Base-by-base conservation (phyloP, 23 red algal genomes). In the Pyropia haitanensis region DNA sequence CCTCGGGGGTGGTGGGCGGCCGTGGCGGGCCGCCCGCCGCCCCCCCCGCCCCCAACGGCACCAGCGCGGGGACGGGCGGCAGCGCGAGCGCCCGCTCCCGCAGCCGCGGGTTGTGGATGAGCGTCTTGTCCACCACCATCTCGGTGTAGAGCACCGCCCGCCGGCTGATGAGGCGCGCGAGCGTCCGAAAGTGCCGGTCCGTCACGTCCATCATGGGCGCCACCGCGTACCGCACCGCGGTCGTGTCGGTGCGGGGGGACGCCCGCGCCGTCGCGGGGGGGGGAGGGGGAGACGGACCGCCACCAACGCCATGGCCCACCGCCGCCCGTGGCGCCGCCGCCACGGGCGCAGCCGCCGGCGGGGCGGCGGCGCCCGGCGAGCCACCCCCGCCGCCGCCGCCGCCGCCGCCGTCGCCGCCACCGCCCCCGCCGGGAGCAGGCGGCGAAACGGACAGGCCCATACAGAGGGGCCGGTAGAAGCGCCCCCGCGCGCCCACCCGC, bases 181-280 rank as follows among this genome's bases (percentile, higher is more conserved):
- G 61, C 25, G 70, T 74, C 48, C 87, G 77, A 64, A 90, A 98
- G 64, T 90, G 83, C 24, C 67, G 80, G 72, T 98, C 86, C 32
- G 94, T 98, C 27, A 98, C 94, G 51, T 98, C 86, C 85, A 98
- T 90, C 94, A 98, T 98, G 61, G 94, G 94, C 48, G 94, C 94
- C 26, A 98, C 76, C 1, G 94, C 55, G 75, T 88, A 89, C 18
- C 48, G 58, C 26, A 46, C 39, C 39, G 39, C 39, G 5, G 39
- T 46, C 4, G 39, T 46, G 25, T 57, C 59, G 5, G 22, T 27
- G 0, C 5, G 8, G 59, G 33, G 65, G 6, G 65, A 46, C 65
- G 49, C 9, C 5, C 27, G 20, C 21, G 44, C 28, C 25, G 12
- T 15, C 19, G 62, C 27, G 12, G 19, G 27, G 1, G 39, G 39